Conservation (phyloP, 2,329 filamentous ascomycete genomes). For the Trichophyton rubrum region DNA sequence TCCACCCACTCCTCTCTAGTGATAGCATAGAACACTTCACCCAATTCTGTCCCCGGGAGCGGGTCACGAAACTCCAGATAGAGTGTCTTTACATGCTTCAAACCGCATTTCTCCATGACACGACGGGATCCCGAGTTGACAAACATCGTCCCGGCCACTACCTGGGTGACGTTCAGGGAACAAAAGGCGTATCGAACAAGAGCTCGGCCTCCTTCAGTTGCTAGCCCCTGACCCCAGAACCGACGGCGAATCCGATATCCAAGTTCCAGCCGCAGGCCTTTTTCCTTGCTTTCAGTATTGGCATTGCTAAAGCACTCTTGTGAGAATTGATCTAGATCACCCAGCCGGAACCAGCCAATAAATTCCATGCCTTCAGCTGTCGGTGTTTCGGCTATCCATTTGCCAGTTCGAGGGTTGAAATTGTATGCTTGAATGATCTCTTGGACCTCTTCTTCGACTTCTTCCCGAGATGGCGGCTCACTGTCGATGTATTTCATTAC, state of each 20-base stretch:
- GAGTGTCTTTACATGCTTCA: slow-evolving; percentile 4
- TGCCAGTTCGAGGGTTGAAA: background rate
- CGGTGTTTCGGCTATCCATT: slow-evolving; percentile 4
- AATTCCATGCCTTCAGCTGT: background rate
- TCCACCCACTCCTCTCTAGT: slow-evolving; percentile 2
- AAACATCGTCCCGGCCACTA: slow-evolving; percentile 5
- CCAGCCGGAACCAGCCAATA: slow-evolving; percentile 6
- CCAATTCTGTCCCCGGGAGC: slow-evolving; percentile 6
- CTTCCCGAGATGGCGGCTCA: background rate
- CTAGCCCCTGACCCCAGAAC: slow-evolving; percentile 6
- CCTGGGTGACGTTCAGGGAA: background rate
- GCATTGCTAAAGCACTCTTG: background rate
- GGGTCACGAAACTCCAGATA: slow-evolving; percentile 6
- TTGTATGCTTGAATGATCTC: slow-evolving; percentile 2
- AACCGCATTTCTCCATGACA: slow-evolving; percentile 8
- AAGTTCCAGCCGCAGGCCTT: background rate
- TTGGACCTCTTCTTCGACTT: slow-evolving; percentile 1
- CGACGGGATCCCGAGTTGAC: slow-evolving; percentile 5
- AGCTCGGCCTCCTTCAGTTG: slow-evolving; percentile 4
- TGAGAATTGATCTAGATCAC: background rate
- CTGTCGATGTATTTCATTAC: slow-evolving; percentile 7
- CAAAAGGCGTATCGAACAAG: slow-evolving; percentile 5
- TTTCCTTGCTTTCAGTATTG: background rate
- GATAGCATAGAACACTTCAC: slow-evolving; percentile 7
- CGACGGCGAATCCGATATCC: slow-evolving; percentile 7